Base-by-base conservation (phyloP, 495 filamentous ascomycete genomes). In the Podospora pseudocomata region DNA sequence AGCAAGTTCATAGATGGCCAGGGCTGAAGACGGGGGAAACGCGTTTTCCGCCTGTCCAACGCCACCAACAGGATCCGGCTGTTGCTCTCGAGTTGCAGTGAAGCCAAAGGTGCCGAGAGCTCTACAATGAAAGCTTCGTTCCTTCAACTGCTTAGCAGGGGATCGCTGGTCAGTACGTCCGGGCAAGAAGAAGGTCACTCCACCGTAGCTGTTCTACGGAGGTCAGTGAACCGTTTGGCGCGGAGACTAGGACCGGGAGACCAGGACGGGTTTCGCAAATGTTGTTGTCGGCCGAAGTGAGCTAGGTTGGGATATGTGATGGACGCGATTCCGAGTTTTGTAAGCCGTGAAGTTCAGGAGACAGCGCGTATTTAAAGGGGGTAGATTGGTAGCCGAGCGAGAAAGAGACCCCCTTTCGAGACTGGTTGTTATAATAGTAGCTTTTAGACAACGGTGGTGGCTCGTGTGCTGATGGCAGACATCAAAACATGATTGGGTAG, bases 401-500 rank as follows among this genome's bases (percentile, higher is more conserved):
- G 58, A 67, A 67, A 30, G 54, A 63, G 61, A 60, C 60, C 56
- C 63, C 68, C 65, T 70, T 59, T 62, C 56, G 69, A 27, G 64
- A 58, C 32, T 39, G 70, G 39, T 63, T 66, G 69, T 68, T 70
- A 67, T 66, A 63, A 59, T 70, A 58, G 68, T 65, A 70, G 67
- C 69, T 72, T 66, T 74, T 69, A 73, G 70, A 62, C 71, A 39
- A 74, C 72, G 70, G 75, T 72, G 70, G 75, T 80, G 67, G 72
- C 68, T 78, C 74, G 69, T 72, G 72, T 76, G 71, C 73, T 74
- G 69, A 63, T 56, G 70, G 70, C 65, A 74, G 69, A 19, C 74
- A 73, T 76, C 66, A 23, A 23, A 74, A 77, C 76, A 79, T 81
- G 81, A 83, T 83, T 83, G 81, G 81, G 81, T 72, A 56, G 65